Evolutionary conservation across 768 basidiomycete genomes (phyloP).

Genomic region (Lactarius vividus): DNA sequence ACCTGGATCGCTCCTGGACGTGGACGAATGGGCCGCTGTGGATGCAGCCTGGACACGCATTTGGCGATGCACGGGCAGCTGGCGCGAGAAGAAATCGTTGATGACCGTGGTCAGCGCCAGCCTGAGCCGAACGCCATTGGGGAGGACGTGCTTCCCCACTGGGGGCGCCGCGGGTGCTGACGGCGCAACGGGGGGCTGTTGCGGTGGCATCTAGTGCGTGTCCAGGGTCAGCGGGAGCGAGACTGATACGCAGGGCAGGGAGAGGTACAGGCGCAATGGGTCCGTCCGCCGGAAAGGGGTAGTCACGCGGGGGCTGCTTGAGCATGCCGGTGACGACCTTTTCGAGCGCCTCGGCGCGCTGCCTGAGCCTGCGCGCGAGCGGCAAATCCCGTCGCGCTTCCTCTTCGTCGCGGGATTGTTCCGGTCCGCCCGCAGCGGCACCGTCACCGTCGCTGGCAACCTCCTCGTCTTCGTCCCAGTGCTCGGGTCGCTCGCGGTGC

Average conservation of each 20-base stretch:
- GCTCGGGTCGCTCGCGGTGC: conserved; percentile 70
- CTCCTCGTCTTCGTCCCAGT: conserved; percentile 74
- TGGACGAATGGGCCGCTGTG: conserved; percentile 26
- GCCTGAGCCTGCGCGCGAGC: conserved; percentile 60
- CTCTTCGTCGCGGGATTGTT: conserved; percentile 49
- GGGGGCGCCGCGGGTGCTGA: conserved; percentile 24
- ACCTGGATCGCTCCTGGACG: conserved; percentile 31
- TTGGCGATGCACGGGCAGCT: conserved; percentile 44
- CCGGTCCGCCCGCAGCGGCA: conserved; percentile 39
- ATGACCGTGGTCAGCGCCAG: conserved; percentile 73
- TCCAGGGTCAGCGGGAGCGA: conserved; percentile 1
- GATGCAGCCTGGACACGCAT: conserved; percentile 23
- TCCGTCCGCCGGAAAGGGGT: conserved; percentile 56
- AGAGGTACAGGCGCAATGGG: conserved; percentile 39
- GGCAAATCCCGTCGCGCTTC: conserved; percentile 62
- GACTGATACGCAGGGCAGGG: not conserved
- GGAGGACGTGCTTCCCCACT: conserved; percentile 58
- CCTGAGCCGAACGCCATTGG: conserved; percentile 78
- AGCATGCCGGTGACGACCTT: conserved; percentile 82
- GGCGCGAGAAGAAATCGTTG: conserved; percentile 79
- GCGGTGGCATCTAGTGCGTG: conserved; percentile 46
- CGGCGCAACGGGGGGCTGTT: conserved; percentile 36
- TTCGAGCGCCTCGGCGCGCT: conserved; percentile 78
- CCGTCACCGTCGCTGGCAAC: conserved; percentile 61
- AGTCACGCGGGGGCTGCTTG: conserved; percentile 67